phyloP scores from a whole-genome alignment of 2,329 filamentous ascomycete species.

The Hypoxylon sp. region DNA sequence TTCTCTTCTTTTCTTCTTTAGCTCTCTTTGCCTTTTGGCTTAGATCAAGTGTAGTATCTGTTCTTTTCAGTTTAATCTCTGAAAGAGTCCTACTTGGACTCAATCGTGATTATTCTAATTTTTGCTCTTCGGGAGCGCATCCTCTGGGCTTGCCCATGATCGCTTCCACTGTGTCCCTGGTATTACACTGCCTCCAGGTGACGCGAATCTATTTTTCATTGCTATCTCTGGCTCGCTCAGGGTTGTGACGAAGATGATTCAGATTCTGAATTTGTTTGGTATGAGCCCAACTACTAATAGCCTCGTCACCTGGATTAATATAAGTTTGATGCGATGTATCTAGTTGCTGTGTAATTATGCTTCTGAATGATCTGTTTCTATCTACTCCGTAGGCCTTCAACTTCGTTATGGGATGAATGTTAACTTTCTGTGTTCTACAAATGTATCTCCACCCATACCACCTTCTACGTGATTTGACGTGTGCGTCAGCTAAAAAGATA shows the following conservation, averaged over 20 bases:
- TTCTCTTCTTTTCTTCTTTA: constrained; percentile 62
- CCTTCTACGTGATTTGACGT: too few relatives aligned
- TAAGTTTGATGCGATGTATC: too few relatives aligned
- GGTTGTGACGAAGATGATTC: constrained; percentile 63
- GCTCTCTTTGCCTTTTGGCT: constrained; percentile 60
- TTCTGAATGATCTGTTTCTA: background rate
- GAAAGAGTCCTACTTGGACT: constrained; percentile 74
- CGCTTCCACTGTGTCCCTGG: constrained; percentile 72
- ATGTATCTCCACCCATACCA: too few relatives aligned
- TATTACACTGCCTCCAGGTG: constrained; percentile 76
- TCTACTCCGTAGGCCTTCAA: too few relatives aligned
- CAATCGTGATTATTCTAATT: constrained; percentile 83
- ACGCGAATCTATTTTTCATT: constrained; percentile 68
- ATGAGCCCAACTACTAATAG: too few relatives aligned
- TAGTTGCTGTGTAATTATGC: background rate
- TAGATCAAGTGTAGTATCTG: constrained; percentile 96
- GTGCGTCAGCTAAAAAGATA: too few relatives aligned
- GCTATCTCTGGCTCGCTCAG: constrained; percentile 57
- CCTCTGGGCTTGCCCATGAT: constrained; percentile 77
- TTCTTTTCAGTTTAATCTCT: constrained; percentile 97
- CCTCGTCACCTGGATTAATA: too few relatives aligned
- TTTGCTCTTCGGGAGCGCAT: constrained; percentile 61
- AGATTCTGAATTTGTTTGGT: too few relatives aligned
- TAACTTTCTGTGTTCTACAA: too few relatives aligned
- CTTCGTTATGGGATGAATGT: too few relatives aligned